Percentiles rank a stretch among this genome's conserved stretches.
Conservation (phyloP, 139 green algal species). For the Gonium pectorale region DNA sequence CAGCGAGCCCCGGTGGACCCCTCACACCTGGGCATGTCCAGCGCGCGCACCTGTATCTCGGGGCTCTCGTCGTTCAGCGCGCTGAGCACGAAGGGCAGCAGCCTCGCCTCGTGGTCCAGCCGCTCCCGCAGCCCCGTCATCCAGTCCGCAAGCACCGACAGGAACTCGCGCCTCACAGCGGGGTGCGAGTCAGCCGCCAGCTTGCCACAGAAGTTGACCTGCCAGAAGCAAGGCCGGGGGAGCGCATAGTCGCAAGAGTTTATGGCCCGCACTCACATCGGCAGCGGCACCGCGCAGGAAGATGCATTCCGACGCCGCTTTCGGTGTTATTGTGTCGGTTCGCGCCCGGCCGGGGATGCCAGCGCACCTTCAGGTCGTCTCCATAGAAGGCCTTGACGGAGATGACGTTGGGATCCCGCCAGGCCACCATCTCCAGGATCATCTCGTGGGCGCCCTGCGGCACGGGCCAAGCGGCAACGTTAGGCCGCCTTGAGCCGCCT, state of each 20-base stretch:
- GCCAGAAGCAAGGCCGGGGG: no score
- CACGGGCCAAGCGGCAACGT: neutral
- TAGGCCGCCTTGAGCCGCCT: no score
- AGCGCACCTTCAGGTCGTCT: conserved; percentile 69
- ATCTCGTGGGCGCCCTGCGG: conserved; percentile 73
- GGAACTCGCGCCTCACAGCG: conserved; percentile 72
- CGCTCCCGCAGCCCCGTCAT: conserved; percentile 73
- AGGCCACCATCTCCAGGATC: conserved; percentile 82
- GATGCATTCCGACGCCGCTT: no score
- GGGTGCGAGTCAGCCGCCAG: conserved; percentile 71
- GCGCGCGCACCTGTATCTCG: conserved; percentile 44
- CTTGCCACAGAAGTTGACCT: conserved; percentile 81
- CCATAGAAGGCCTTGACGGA: conserved; percentile 80
- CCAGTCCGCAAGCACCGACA: conserved; percentile 71
- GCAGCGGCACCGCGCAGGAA: no score
- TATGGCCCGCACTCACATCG: no score
- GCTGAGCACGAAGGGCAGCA: conserved; percentile 78
- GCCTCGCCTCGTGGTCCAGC: conserved; percentile 74
- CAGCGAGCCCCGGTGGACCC: no score
- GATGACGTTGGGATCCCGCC: conserved; percentile 78
- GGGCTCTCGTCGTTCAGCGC: conserved; percentile 69
- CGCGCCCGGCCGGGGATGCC: no score
- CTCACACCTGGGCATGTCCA: no score
- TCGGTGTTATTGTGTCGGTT: no score
- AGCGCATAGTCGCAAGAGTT: no score